Base-by-base conservation (phyloP, 768 basidiomycete genomes). In the Mrakia gelida region DNA sequence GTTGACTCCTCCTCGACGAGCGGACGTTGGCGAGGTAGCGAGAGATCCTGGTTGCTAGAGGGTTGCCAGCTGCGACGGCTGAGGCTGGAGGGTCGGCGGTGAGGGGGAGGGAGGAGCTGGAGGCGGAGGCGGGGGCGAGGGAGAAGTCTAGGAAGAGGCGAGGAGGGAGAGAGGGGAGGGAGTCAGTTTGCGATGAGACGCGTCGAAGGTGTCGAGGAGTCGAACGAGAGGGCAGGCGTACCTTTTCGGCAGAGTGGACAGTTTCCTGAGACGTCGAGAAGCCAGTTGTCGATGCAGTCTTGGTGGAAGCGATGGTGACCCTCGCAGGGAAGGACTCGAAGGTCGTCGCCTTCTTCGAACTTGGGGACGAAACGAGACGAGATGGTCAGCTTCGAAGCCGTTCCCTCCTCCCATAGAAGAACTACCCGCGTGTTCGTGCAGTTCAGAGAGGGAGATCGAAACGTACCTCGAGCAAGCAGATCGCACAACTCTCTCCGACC, bases 171-270 rank as follows among this genome's bases (percentile, higher is more conserved):
- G 28, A 34, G 23, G 43, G 21, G 45, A 45, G 11, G 45, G 45
- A 13, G 11, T 45, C 11, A 45, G 45, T 15, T 45, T 15, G 45
- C 9, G 15, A 45, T 15, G 11, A 43, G 11, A 43, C 5, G 41
- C 41, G 54, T 4, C 30, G 21, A 34, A 28, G 16, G 2, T 1
- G 62, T 26, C 38, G 59, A 41, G 26, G 30, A 3, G 15, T 18
- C 7, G 15, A 16, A 3, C 18, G 28, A 32, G 16, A 13, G 52
- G 62, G 52, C 43, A 16, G 65, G 63, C 87, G 70, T 80, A 93
- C 93, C 94, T 85, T 95, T 91, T 81, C 95, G 88, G 84, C 95
- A 97, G 41, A 97, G 88, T 8, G 95, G 95, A 85, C 96, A 97
- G 45, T 92, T 91, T 77, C 91, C 91, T 0, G 94, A 95, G 38